Base-by-base conservation (phyloP, 2,329 filamentous ascomycete genomes). In the Monosporascus sp. region DNA sequence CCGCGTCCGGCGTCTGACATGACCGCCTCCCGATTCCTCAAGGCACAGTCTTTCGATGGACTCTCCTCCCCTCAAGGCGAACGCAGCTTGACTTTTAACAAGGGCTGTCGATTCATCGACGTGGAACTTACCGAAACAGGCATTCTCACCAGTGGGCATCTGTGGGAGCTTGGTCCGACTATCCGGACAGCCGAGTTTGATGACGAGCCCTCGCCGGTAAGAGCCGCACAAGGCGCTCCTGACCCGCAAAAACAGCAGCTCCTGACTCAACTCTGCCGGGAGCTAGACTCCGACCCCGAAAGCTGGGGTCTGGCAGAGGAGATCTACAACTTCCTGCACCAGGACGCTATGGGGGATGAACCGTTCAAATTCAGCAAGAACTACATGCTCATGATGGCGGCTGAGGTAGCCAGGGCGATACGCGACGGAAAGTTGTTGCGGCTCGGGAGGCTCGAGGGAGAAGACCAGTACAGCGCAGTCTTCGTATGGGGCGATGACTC, bases 61-160 rank as follows among this genome's bases (percentile, higher is more conserved):
- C 37, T 37, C 26, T 31, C 11, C 9, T 38, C 49, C 15, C 54
- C 71, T 87, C 81, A 3, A 17, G 24, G 17, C 20, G n/a, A 31
- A n/a, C 43, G 7, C 8, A 46, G 6, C 14, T n/a, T 0, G 24
- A 7, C 22, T 0, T 28, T 6, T 7, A 46, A 46, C 26, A 46
- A 46, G 14, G 22, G 43, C 8, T 46, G 43, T 28, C 22, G 43
- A 4, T 28, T 46, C 22, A n/a, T 26, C 43, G 7, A 46, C 6
- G 22, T n/a, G 2, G 7, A 11, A 11, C 22, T 46, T 17, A 28
- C 22, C 8, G 11, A 26, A 17, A 2, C 43, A 6, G 43, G 43
- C 3, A 28, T 46, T 17, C 3, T 46, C 7, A 28, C 43, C n/a
- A 28, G 26, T 6, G 43, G 43, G 8, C 24, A 28, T n/a, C 9